Base-by-base conservation (phyloP, 495 filamentous ascomycete species). In the Penicillium daleae region DNA sequence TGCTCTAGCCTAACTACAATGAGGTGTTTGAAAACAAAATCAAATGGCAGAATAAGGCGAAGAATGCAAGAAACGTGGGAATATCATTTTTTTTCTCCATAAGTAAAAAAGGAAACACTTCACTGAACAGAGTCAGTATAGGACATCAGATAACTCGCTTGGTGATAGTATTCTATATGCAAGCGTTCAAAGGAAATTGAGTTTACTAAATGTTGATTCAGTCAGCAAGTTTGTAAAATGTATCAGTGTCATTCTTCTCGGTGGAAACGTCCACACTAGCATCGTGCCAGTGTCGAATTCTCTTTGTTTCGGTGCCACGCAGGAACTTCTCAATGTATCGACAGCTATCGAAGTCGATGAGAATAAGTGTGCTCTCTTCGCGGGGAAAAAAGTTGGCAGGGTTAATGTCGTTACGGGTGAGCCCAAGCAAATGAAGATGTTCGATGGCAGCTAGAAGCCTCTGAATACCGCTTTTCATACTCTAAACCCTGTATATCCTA, bases 291-390 rank as follows among this genome's bases (percentile, higher is more conserved):
- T 70, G 55, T 21, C 61, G 56, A 0, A 65, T 71, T 50, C 65
- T 66, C 62, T 69, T 71, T 27, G 71, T 62, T 44, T 56, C 44
- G 12, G 67, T 69, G 6, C 22, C 24, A 52, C 58, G 55, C 61
- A 74, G 60, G 0, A 64, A 66, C 51, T 70, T 64, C 48, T 64
- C 69, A 21, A 71, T 61, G 51, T 59, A 54, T 15, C 67, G 66
- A 62, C 66, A 74, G 55, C 67, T 71, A 66, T 76, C 74, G 52
- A 82, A 82, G 67, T 82, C 77, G 35, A 79, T 74, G 24, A 81
- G 72, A 58, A 81, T 55, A 31, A 72, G 68, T 22, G 60, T 65
- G 24, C 71, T 66, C 19, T 74, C 60, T 52, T 67, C 66, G 22
- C 74, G 71, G 57, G 78, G n/a, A 71, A 77, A 74, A 53, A 80